Evolutionary conservation across 768 basidiomycete species (phyloP).

Genomic region (Leccinum disarticulatum): DNA sequence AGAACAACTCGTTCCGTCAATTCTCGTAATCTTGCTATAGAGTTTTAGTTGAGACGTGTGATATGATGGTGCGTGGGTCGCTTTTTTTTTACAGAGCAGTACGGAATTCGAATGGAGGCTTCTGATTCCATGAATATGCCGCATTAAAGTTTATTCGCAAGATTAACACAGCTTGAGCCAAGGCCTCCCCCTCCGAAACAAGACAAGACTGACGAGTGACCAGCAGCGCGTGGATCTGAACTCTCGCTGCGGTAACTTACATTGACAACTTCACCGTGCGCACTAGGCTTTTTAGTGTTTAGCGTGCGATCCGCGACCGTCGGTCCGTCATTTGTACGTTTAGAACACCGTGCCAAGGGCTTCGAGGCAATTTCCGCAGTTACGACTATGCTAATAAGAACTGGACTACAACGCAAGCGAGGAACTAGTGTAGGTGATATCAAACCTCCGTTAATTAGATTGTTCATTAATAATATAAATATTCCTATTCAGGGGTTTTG

Average conservation of each 20-base stretch:
- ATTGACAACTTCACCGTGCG: not conserved
- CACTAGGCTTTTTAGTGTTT: constrained; percentile 9
- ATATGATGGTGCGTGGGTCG: constrained; percentile 9
- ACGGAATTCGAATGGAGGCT: constrained; percentile 10
- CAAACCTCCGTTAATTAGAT: constrained; percentile 28
- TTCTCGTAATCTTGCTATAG: constrained; percentile 18
- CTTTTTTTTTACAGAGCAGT: not conserved
- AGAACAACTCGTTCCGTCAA: constrained; percentile 1
- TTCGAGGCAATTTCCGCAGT: constrained; percentile 28
- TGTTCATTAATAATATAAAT: constrained; percentile 27
- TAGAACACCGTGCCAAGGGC: constrained; percentile 16
- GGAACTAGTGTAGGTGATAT: constrained; percentile 2
- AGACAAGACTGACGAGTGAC: not conserved
- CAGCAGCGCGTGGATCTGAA: not conserved
- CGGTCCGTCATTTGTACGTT: constrained; percentile 3
- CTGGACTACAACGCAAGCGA: not conserved
- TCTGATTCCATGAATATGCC: constrained; percentile 16
- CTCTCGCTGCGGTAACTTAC: not conserved
- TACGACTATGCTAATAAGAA: constrained; percentile 13
- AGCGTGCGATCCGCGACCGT: constrained; percentile 13
- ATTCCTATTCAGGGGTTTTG: constrained; percentile 37
- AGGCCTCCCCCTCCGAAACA: not conserved
- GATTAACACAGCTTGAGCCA: constrained; percentile 11
- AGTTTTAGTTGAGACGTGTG: constrained; percentile 2
- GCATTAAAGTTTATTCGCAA: constrained; percentile 23